Conservation (phyloP, 2,329 filamentous ascomycete species). For the Calonectria honghensis region DNA sequence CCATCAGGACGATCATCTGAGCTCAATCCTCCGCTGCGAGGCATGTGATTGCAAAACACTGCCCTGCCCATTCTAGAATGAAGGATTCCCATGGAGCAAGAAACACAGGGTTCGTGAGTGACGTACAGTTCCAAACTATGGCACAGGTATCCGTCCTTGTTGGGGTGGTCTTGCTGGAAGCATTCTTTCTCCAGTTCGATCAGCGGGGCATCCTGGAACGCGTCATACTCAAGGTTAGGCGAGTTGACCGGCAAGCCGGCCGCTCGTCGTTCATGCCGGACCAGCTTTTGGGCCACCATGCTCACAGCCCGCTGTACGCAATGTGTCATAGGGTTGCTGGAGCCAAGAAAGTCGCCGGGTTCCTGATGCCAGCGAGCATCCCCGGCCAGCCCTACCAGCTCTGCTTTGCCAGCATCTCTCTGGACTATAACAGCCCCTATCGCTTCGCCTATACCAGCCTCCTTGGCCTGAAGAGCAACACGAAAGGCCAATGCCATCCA, state of each 20-base stretch:
- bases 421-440: slow-evolving; percentile 87
- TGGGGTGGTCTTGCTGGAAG: slow-evolving; percentile 78
- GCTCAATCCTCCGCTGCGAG: slow-evolving; percentile 86
- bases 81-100: slow-evolving; percentile 97
- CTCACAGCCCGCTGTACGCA: slow-evolving; percentile 86
- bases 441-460: slow-evolving; percentile 77
- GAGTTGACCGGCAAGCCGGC: slow-evolving; percentile 58
- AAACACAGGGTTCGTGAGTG: slow-evolving; percentile 96
- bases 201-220: slow-evolving; percentile 81
- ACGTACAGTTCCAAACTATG: slow-evolving; percentile 95
- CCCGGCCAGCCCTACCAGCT: slow-evolving; percentile 83
- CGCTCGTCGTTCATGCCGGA: slow-evolving; percentile 71
- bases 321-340: slow-evolving; percentile 86
- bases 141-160: slow-evolving; percentile 91
- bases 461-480: slow-evolving; percentile 76
- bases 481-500: slow-evolving; percentile 82
- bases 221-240: slow-evolving; percentile 73
- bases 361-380: slow-evolving; percentile 83
- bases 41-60: slow-evolving; percentile 87
- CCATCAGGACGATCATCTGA: slow-evolving; percentile 80
- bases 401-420: slow-evolving; percentile 69
- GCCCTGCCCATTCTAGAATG: slow-evolving; percentile 94
- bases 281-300: slow-evolving; percentile 84
- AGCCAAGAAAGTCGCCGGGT: slow-evolving; percentile 64
- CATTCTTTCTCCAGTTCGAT: slow-evolving; percentile 79